Evolutionary conservation across 345 rosid species (phyloP).

Genomic region (Eucalyptus albens): DNA sequence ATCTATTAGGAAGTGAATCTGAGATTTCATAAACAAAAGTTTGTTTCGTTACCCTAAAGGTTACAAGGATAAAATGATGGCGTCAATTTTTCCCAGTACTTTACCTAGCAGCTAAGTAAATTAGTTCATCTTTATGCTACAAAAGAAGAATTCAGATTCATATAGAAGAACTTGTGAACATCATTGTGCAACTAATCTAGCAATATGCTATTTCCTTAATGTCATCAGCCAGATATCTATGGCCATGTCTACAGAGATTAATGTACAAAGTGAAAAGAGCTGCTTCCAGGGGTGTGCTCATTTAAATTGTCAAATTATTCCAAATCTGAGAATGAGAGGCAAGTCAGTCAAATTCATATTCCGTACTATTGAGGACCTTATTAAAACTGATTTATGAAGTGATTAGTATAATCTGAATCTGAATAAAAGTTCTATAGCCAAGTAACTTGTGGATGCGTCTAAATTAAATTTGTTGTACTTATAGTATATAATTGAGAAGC

Average conservation of each 20-base stretch:
- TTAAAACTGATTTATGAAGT: neutral
- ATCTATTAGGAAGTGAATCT: slow-evolving; percentile 28
- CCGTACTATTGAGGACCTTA: neutral
- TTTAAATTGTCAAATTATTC: neutral
- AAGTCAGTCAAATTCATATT: neutral
- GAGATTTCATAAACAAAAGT: neutral
- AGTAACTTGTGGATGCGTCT: neutral
- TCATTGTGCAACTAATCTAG: neutral
- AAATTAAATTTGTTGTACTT: neutral
- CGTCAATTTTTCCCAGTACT: neutral
- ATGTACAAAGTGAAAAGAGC: neutral
- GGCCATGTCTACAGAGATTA: neutral
- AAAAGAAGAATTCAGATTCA: neutral
- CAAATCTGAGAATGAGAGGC: neutral
- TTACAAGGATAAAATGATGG: neutral
- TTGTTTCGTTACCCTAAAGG: neutral
- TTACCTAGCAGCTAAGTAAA: neutral
- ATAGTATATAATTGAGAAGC: neutral
- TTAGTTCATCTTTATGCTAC: neutral
- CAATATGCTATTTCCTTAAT: neutral
- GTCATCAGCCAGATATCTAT: neutral
- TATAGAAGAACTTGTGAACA: neutral
- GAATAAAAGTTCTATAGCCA: neutral
- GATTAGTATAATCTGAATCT: neutral
- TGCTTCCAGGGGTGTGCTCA: neutral